Evolutionary conservation across 2,329 filamentous ascomycete species (phyloP), one percentile per base, ranked within the genome.

Genomic region (Colletotrichum trifolii): DNA sequence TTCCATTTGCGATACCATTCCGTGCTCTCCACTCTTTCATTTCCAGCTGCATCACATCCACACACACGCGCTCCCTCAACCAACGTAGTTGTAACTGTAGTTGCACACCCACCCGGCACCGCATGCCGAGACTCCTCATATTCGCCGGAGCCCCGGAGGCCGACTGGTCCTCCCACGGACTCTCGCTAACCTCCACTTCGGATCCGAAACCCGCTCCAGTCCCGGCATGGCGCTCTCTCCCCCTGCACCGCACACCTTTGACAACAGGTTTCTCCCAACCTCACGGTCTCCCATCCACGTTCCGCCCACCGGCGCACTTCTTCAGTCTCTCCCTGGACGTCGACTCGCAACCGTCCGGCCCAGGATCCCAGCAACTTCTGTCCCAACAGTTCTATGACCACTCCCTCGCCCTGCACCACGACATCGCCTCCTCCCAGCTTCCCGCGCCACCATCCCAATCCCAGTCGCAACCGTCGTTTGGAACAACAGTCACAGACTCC

Each of bases 381-480:
- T 85, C 86, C 4, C 84, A 25, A 25, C 25, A 89, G 61, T 96
- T 96, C 74, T 91, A 93, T 71, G 87, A 96, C 68, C 88, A 95
- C 71, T 96, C 93, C 0, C 84, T 96, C 53, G 86, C 88, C 2
- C 79, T 90, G 12, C 88, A 96, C 73, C 84, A 92, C 67, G 85
- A 88, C 12, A 76, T 91, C 4, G 77, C 85, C 1, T 91, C 89
- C 0, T 91, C 89, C 1, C 85, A 91, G 65, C 78, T 89, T 15
- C 67, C 64, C 9, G 58, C 46, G 13, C 13, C 58, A n/a, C 38
- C 46, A 8, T 45, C 39, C 4, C 49, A 40, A 2, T 49, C 53
- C 4, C 35, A 53, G 33, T 38, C 36, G 1, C n/a, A 48, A 3
- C 36, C n/a, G n/a, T 66, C 60, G 13, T 54, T 64, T 13, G 70